Conservation (phyloP, 2,329 filamentous ascomycete species). For the Pleoardoris graminearum region DNA sequence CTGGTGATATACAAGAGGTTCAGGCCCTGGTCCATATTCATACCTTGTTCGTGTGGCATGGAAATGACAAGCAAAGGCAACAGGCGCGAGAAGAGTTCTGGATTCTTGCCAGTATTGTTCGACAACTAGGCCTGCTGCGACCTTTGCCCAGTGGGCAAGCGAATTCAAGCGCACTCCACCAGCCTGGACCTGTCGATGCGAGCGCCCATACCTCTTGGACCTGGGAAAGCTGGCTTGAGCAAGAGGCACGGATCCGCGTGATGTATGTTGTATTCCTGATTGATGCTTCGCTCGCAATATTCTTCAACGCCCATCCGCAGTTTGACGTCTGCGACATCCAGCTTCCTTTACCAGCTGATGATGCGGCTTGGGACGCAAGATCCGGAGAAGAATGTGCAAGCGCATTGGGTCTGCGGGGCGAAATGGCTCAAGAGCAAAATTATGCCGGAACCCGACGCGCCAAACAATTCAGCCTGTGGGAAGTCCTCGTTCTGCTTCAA, state of each 20-base stretch:
- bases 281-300: constrained; percentile 68
- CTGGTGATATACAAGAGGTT: constrained; percentile 63
- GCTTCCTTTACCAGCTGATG: constrained; percentile 71
- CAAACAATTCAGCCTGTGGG: constrained; percentile 67
- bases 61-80: constrained; percentile 66
- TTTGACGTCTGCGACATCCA: constrained; percentile 67
- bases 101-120: constrained; percentile 60
- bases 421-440: constrained; percentile 61
- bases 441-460: constrained; percentile 63
- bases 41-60: constrained; percentile 70
- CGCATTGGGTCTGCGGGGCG: constrained; percentile 66
- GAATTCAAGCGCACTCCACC: constrained; percentile 64
- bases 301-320: constrained; percentile 68
- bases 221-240: constrained; percentile 70
- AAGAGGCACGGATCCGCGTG: constrained; percentile 68
- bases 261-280: constrained; percentile 68
- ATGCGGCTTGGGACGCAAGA: constrained; percentile 72
- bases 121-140: constrained; percentile 60
- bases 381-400: constrained; percentile 63
- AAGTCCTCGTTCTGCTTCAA: constrained; percentile 64
- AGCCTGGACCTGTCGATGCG: constrained; percentile 49
- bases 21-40: constrained; percentile 68
- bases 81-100: constrained; percentile 64
- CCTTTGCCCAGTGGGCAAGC: constrained; percentile 54
- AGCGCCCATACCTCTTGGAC: constrained; percentile 61